Evolutionary conservation across 1,284 basidiomycete genomes (phyloP), one percentile per base, ranked within the genome.

Genomic region (Termitomyces sp.): DNA sequence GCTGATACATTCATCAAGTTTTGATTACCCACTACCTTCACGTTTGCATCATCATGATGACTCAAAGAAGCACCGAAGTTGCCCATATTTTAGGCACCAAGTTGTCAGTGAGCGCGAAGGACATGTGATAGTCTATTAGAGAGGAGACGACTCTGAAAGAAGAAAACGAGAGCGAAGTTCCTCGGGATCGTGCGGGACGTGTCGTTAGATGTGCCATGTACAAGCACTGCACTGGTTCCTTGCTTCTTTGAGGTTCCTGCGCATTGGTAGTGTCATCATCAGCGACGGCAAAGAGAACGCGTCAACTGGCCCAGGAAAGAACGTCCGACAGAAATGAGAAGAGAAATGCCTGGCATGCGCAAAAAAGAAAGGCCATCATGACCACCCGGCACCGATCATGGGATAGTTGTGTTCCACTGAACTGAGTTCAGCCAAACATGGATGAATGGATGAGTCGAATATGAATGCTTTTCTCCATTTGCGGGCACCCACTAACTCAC

Each of bases 31-130:
- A 43, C 24, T 44, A 13, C 31, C 10, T 40, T 24, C 39, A 24
- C 34, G 46, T 40, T 34, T 38, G 41, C 48, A 57, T 45, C 30
- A 43, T 57, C 55, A 57, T 57, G 41, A 54, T 54, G 55, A 46
- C 47, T 31, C 43, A 56, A 36, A 40, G 47, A 54, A 45, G 53
- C 26, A 30, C 26, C 26, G 5, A 17, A 8, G 13, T 15, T n/a
- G 24, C 24, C 19, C 31, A 36, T 26, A 3, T 8, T 39, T 30
- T 19, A 39, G 5, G 46, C 52, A 40, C 44, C 30, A 49, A 43
- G 8, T 33, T 19, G 31, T 12, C 33, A 5, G 33, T 13, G 12
- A 13, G n/a, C 13, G 10, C 8, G 5, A 19, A 26, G 21, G 10
- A 33, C 33, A 28, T 24, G 17, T 50, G 46, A 42, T 24, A 31